A percentile compares a stretch with the other conserved stretches of the same genome.
These are phyloP conservation scores for Globisporangium echinulatum DNA, from an alignment of 352 stramenopile genomes.

Conservation along the genomic window DNA sequence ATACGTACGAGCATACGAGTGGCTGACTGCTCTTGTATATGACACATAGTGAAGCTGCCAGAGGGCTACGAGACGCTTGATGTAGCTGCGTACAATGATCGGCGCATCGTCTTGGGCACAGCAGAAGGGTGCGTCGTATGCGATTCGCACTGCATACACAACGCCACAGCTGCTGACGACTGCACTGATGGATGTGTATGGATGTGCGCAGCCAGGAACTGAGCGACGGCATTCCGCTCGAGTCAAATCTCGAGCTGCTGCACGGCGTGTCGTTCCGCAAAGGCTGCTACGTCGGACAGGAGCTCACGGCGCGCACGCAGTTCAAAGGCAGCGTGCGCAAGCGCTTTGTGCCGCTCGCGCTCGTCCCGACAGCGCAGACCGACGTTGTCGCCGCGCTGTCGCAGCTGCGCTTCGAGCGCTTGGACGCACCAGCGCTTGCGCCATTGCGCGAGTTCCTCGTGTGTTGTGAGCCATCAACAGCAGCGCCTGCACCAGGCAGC, in stretches of 20 bases:
- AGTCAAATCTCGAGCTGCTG: conserved; percentile 91
- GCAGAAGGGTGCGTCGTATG: conserved; percentile 54
- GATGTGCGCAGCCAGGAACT: conserved; percentile 50
- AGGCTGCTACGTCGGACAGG: conserved; percentile 94
- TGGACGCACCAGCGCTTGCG: conserved; percentile 31
- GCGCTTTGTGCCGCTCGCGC: conserved; percentile 63
- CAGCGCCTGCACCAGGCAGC: conserved; percentile 24
- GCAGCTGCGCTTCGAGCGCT: conserved; percentile 51
- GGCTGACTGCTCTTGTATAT: background rate
- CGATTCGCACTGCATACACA: no score
- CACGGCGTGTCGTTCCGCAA: conserved; percentile 90
- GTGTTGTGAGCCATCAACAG: conserved; percentile 18
- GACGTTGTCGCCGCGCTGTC: conserved; percentile 47
- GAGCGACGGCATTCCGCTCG: conserved; percentile 83
- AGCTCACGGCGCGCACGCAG: conserved; percentile 91
- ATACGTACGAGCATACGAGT: background rate
- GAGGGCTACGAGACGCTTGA: conserved; percentile 39
- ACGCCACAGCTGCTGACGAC: no score
- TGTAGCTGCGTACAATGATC: conserved; percentile 45
- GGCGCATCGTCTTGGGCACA: conserved; percentile 57
- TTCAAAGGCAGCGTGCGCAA: conserved; percentile 89
- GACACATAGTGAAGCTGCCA: conserved; percentile 44
- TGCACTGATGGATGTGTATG: conserved; percentile 1
- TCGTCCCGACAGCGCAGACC: conserved; percentile 43
- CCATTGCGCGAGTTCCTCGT: conserved; percentile 42